Conservation (phyloP, 2,329 filamentous ascomycete genomes). For the Xylaria multiplex region DNA sequence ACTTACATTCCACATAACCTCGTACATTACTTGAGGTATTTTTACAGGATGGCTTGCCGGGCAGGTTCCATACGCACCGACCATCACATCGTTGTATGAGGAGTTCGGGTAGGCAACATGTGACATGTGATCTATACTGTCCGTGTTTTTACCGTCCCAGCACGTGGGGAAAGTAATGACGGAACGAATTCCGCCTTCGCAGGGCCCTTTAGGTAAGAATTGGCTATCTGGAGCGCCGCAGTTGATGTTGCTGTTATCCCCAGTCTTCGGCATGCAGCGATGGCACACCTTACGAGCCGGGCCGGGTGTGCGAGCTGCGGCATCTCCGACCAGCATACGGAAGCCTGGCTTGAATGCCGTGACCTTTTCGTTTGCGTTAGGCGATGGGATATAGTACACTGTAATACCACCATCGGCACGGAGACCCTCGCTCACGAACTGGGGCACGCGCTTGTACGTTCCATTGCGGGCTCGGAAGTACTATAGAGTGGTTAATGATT, state of each 20-base stretch:
- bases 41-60: slow-evolving; percentile 62
- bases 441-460: slow-evolving; percentile 46
- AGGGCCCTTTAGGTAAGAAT: slow-evolving; percentile 61
- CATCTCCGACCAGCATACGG: slow-evolving; percentile 59
- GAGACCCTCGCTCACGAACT: slow-evolving; percentile 44
- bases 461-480: slow-evolving; percentile 47
- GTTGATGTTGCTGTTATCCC: slow-evolving; percentile 44
- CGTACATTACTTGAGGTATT: slow-evolving; percentile 63
- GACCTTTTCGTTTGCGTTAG: slow-evolving; percentile 49
- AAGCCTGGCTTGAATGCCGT: slow-evolving; percentile 58
- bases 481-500: neutral
- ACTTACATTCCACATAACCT: slow-evolving; percentile 63
- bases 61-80: slow-evolving; percentile 54
- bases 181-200: slow-evolving; percentile 58
- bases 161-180: slow-evolving; percentile 66
- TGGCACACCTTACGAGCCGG: slow-evolving; percentile 51
- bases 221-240: slow-evolving; percentile 56
- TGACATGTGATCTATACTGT: slow-evolving; percentile 58
- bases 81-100: slow-evolving; percentile 47
- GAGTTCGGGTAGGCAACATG: slow-evolving; percentile 61
- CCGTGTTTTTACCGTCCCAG: slow-evolving; percentile 63
- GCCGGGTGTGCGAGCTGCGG: slow-evolving; percentile 38
- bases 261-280: slow-evolving; percentile 47
- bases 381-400: slow-evolving; percentile 46
- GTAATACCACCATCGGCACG: slow-evolving; percentile 46